Evolutionary conservation across 31 red algal genomes (phyloP).

Genomic region (Asparagopsis taxiformis): DNA sequence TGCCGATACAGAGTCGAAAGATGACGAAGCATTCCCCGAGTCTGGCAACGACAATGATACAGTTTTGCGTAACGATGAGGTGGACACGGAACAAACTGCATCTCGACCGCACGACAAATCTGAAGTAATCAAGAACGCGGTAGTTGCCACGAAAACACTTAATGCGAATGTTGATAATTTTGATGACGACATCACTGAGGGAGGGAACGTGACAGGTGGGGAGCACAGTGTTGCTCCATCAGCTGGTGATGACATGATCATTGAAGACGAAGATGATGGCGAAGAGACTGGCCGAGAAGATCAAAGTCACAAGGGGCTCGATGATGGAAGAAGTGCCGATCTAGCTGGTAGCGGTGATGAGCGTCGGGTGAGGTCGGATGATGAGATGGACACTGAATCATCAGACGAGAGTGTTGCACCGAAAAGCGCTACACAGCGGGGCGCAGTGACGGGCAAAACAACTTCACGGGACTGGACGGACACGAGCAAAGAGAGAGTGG

Average conservation of each 20-base stretch:
- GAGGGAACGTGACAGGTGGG: slow-evolving; percentile 19
- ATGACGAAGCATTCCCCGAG: slow-evolving; percentile 16
- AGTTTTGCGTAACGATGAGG: slow-evolving; percentile 13
- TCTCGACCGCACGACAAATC: slow-evolving; percentile 8
- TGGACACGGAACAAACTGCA: slow-evolving; percentile 19
- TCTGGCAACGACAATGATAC: background rate
- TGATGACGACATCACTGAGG: slow-evolving; percentile 34
- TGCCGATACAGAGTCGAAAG: background rate
- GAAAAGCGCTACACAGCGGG: background rate
- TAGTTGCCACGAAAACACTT: slow-evolving; percentile 12
- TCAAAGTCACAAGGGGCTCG: too few species aligned
- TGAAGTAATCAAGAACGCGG: slow-evolving; percentile 7
- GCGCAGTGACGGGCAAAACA: too few species aligned
- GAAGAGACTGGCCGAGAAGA: too few species aligned
- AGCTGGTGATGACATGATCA: slow-evolving; percentile 50
- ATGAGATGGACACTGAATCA: slow-evolving; percentile 41
- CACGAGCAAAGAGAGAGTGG: too few species aligned
- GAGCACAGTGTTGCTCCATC: slow-evolving; percentile 36
- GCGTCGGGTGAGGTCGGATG: too few species aligned
- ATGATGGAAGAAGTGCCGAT: too few species aligned
- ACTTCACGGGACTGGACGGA: too few species aligned
- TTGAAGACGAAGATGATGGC: slow-evolving; percentile 57
- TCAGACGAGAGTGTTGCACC: slow-evolving; percentile 20
- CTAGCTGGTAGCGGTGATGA: too few species aligned
- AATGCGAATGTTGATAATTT: slow-evolving; percentile 8